These are phyloP conservation scores for Botrytis cinerea DNA, from an alignment of 2,329 filamentous ascomycete genomes.

Conservation along the genomic window DNA sequence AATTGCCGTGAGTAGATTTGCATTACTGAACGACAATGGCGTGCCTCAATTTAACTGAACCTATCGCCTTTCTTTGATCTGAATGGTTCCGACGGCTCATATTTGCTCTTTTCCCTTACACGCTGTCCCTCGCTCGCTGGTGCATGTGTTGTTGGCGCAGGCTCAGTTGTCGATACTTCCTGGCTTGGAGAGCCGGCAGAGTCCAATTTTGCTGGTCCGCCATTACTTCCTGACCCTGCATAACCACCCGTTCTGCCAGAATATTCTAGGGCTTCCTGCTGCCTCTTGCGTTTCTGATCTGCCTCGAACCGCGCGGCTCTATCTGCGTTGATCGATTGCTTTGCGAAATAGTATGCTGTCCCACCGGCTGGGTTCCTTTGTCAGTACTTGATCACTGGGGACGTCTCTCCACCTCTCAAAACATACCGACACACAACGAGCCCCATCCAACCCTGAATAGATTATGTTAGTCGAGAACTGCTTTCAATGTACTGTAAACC, in stretches of 20 bases:
- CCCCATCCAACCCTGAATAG: constrained; percentile 82
- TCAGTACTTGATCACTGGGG: constrained; percentile 25
- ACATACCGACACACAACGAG: constrained; percentile 77
- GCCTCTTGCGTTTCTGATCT: constrained; percentile 60
- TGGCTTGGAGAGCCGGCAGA: constrained; percentile 64
- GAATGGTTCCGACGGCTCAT: constrained; percentile 77
- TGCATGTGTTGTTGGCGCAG: constrained; percentile 82
- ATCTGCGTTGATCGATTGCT: constrained; percentile 90
- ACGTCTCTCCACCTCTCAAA: background rate
- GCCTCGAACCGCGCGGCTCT: constrained; percentile 70
- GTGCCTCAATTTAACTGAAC: constrained; percentile 58
- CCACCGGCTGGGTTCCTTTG: constrained; percentile 65
- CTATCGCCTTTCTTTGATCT: constrained; percentile 81
- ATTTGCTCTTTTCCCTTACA: constrained; percentile 80
- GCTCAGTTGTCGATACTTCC: constrained; percentile 67
- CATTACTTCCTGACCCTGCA: constrained; percentile 44
- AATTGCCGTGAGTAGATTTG: constrained; percentile 5
- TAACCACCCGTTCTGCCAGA: constrained; percentile 40
- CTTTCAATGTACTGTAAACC: constrained; percentile 20
- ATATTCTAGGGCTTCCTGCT: constrained; percentile 57
- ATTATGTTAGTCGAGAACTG: constrained; percentile 31
- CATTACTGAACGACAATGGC: background rate
- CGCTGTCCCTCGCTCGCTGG: constrained; percentile 69
- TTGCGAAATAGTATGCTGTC: constrained; percentile 94
- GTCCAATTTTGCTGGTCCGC: constrained; percentile 59